Conservation (phyloP, 352 stramenopile species). For the Phytophthora idaei region DNA sequence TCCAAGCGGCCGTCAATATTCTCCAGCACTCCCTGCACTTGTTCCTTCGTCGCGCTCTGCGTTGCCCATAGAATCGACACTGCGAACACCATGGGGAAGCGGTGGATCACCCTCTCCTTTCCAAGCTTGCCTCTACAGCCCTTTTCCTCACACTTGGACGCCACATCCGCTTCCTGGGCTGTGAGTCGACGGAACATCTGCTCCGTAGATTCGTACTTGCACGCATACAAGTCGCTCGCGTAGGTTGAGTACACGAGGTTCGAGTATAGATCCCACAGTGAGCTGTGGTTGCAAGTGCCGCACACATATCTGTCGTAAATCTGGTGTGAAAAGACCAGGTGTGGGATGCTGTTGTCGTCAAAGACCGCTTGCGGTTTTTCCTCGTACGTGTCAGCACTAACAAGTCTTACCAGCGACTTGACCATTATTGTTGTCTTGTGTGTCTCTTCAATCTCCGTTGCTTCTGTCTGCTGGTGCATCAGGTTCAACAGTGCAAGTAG, state of each 20-base stretch:
- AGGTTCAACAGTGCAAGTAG: constrained; percentile 83
- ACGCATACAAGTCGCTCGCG: constrained; percentile 68
- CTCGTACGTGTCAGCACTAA: constrained; percentile 68
- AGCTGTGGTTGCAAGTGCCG: constrained; percentile 58
- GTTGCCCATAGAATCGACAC: constrained; percentile 86
- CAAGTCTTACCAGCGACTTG: constrained; percentile 70
- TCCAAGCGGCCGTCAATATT: constrained; percentile 77
- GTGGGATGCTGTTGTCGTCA: constrained; percentile 86
- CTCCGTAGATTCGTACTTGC: constrained; percentile 73
- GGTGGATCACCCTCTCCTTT: constrained; percentile 83
- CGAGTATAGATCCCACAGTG: constrained; percentile 80
- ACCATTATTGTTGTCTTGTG: constrained; percentile 79
- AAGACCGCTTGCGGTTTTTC: constrained; percentile 75
- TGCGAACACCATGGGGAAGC: constrained; percentile 88
- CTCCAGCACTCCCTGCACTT: constrained; percentile 66
- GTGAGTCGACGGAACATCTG: constrained; percentile 71
- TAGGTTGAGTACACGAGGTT: constrained; percentile 88
- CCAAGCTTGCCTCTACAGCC: constrained; percentile 62
- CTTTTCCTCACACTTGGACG: constrained; percentile 58
- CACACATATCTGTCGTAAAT: constrained; percentile 88
- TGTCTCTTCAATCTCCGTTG: constrained; percentile 73
- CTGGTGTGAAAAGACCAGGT: constrained; percentile 87
- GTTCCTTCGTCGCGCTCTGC: constrained; percentile 71
- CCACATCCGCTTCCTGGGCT: constrained; percentile 60
- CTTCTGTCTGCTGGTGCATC: constrained; percentile 86